These are phyloP conservation scores for Daldinia eschscholtzii DNA, from an alignment of 2,329 filamentous ascomycete species.

Conservation along the genomic window DNA sequence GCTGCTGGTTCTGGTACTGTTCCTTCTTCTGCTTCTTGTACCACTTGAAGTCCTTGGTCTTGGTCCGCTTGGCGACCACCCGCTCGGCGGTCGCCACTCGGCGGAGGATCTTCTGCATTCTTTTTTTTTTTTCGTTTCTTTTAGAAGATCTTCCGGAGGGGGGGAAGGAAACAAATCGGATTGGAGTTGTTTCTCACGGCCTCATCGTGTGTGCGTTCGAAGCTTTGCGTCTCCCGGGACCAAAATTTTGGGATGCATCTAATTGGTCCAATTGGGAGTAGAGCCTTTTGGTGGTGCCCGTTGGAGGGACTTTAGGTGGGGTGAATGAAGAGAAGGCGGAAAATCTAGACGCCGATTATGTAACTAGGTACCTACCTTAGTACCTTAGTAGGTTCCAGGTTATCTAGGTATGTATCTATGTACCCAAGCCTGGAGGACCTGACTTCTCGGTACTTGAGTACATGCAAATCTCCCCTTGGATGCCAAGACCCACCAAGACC, in stretches of 20 bases:
- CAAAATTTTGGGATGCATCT: constrained; percentile 14
- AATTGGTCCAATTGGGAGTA: constrained; percentile 17
- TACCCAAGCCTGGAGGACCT: neutral
- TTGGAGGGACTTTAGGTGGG: neutral
- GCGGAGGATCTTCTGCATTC: constrained; percentile 54
- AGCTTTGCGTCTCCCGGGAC: constrained; percentile 11
- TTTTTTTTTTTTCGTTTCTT: no score
- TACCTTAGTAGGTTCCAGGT: no score
- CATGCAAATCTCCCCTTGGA: constrained; percentile 1
- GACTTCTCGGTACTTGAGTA: neutral
- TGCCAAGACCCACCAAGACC: constrained; percentile 22
- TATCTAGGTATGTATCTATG: constrained; percentile 12
- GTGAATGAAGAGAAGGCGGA: constrained; percentile 19
- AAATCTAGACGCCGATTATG: constrained; percentile 37
- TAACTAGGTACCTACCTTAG: no score
- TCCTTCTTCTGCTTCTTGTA: constrained; percentile 47
- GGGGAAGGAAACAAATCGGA: neutral
- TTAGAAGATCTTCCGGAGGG: neutral
- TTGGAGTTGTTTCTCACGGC: constrained; percentile 7
- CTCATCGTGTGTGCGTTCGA: constrained; percentile 28
- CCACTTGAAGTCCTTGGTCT: constrained; percentile 46
- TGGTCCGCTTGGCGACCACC: constrained; percentile 51
- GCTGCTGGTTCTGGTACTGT: constrained; percentile 36
- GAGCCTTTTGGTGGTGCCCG: neutral
- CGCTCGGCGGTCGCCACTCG: constrained; percentile 56